Evolutionary conservation across 2,329 filamentous ascomycete genomes (phyloP), one percentile per base, ranked within the genome.

Genomic region (Pezizomycotina sp.): DNA sequence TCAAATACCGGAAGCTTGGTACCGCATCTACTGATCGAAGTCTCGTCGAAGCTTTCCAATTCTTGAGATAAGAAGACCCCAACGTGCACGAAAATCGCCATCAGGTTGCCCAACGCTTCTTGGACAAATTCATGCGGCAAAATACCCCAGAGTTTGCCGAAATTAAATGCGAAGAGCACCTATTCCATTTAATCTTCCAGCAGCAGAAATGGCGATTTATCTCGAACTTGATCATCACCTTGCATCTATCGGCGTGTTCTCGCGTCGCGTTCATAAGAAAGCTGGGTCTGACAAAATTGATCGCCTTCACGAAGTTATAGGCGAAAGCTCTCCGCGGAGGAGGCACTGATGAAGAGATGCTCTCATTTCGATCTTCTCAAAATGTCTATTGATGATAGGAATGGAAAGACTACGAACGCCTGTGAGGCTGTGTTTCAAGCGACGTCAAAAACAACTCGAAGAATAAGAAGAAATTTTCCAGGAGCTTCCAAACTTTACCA

Each of bases 141-240:
- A 66, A 66, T 36, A 43, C 55, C 5, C 57, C 60, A 1, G 53
- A 62, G 12, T 57, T 62, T 30, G 55, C 55, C 4, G 57, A 64
- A 18, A 64, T 73, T 10, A 47, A 55, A 0, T 60, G 55, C 26
- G 49, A 53, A 1, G 62, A 66, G 19, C 52, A 60, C 14, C 52
- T 69, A 43, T 60, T 12, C 54, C 63, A 0, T 51, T 68, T 1
- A 44, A 53, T 0, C 56, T 68, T 2, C 57, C 60, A 4, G 51
- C 62, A 1, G 60, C 58, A 0, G 69, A 75, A 42, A 57, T 58
- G 18, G 60, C 60, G 1, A 53, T 66, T 1, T 74, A 74, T 47
- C 55, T 64, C 0, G 68, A 72, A 46, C 54, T 71, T 0, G 64
- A 64, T 4, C 62, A 68, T 36, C 61, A 67, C 27, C 47, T 72